Evolutionary conservation across 2,329 filamentous ascomycete species (phyloP).

Genomic region (Colletotrichum magnum): DNA sequence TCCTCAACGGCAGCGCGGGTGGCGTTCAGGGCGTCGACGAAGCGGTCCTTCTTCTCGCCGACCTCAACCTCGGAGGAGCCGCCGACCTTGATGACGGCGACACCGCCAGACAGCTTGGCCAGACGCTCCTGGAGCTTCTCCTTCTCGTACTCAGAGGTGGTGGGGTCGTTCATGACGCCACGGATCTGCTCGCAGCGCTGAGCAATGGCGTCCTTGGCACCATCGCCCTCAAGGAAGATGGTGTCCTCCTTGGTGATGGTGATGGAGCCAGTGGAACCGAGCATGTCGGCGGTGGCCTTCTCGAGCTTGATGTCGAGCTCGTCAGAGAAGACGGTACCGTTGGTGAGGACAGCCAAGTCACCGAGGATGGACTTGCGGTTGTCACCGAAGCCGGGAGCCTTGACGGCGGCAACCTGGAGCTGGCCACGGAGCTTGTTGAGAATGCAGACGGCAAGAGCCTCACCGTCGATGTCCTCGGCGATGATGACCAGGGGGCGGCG

Average conservation of each 20-base stretch:
- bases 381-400: constrained; percentile 99
- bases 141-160: constrained; percentile 99
- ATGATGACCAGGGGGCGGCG: constrained; percentile 98
- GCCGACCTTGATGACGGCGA: constrained; percentile 99
- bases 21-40: constrained; percentile 97
- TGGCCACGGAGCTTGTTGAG: constrained; percentile 99
- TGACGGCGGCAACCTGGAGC: constrained; percentile 98
- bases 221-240: constrained; percentile 97
- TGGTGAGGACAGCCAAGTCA: constrained; percentile 95
- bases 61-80: constrained; percentile 98
- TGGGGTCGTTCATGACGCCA: constrained; percentile 93
- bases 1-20: constrained; percentile 99
- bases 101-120: constrained; percentile 98
- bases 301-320: constrained; percentile 99
- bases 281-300: constrained; percentile 95
- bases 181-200: constrained; percentile 99
- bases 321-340: constrained; percentile 97
- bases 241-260: constrained; percentile 99
- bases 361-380: constrained; percentile 99
- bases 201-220: constrained; percentile 91
- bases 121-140: constrained; percentile 99
- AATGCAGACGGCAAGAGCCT: constrained; percentile 98
- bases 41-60: constrained; percentile 99
- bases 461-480: constrained; percentile 98
- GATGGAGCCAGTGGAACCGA: constrained; percentile 97